These are phyloP conservation scores for Cupressus sempervirens DNA, from an alignment of 75 land plant species.

Conservation along the genomic window DNA sequence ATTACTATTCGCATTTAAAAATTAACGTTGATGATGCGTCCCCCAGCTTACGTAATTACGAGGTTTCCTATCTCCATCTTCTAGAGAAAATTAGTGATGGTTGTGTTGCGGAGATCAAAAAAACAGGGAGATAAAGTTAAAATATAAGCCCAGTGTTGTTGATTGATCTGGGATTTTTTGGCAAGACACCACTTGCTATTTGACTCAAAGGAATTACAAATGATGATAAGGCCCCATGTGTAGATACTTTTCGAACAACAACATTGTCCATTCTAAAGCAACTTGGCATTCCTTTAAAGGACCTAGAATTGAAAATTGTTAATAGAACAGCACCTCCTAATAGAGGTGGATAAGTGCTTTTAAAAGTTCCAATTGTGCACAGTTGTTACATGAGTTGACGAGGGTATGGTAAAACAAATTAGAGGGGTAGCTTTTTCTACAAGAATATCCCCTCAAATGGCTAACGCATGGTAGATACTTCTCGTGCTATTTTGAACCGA, in stretches of 20 bases:
- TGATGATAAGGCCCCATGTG: slow-evolving; percentile 83
- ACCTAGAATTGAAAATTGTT: slow-evolving; percentile 65
- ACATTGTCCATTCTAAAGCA: slow-evolving; percentile 77
- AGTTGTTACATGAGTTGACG: slow-evolving; percentile 76
- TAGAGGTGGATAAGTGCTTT: slow-evolving; percentile 87
- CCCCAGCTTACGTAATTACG: no score
- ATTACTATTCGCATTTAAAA: no score
- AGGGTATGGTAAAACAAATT: slow-evolving; percentile 93
- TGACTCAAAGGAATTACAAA: slow-evolving; percentile 99
- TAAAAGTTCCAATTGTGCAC: slow-evolving; percentile 68
- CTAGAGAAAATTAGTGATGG: no score
- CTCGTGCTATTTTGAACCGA: slow-evolving; percentile 79
- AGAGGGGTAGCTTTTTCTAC: slow-evolving; percentile 85
- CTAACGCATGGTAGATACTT: slow-evolving; percentile 74
- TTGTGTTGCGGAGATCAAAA: no score
- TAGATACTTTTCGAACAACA: slow-evolving; percentile 78
- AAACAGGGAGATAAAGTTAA: no score
- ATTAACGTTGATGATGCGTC: no score
- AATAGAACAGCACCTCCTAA: slow-evolving; percentile 79
- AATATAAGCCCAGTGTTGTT: no score
- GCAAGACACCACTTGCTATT: no score
- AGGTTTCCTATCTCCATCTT: no score
- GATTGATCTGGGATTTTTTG: no score
- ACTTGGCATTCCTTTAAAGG: slow-evolving; percentile 85
- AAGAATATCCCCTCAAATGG: slow-evolving; percentile 72